Conservation (phyloP, 2,329 filamentous ascomycete species). For the Xylariaceae sp. region DNA sequence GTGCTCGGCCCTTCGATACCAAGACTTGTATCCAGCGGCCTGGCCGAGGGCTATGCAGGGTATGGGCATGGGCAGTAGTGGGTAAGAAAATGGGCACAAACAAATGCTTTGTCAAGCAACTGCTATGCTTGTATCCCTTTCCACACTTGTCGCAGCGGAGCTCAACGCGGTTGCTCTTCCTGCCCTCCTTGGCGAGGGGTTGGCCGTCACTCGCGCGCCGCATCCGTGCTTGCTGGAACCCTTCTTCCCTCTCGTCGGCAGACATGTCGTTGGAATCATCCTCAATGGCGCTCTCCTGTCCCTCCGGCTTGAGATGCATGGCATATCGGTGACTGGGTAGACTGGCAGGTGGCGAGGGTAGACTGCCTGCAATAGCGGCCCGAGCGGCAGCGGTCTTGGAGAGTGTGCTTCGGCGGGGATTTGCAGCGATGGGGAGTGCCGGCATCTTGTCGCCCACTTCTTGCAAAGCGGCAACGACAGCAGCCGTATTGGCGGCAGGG, state of each 20-base stretch:
- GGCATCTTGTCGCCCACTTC: conserved; percentile 56
- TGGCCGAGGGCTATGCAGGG: conserved; percentile 30
- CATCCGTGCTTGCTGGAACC: conserved; percentile 46
- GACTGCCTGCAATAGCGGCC: conserved; percentile 49
- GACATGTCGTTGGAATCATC: conserved; percentile 60
- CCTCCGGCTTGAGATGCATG: conserved; percentile 44
- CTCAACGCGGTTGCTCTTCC: conserved; percentile 74
- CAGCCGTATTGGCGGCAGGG: conserved; percentile 65
- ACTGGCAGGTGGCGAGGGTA: conserved; percentile 63
- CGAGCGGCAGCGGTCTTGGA: conserved; percentile 57
- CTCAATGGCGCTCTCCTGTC: conserved; percentile 60
- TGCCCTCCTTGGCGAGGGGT: conserved; percentile 71
- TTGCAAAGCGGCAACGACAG: conserved; percentile 66
- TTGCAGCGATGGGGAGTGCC: conserved; percentile 53
- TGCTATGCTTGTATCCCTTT: conserved; percentile 99
- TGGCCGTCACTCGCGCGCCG: conserved; percentile 80
- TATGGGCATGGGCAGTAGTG: conserved; percentile 30
- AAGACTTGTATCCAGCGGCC: conserved; percentile 27
- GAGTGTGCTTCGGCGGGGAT: conserved; percentile 60
- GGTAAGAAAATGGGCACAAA: conserved; percentile 68
- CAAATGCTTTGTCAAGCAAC: conserved; percentile 99
- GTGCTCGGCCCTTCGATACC: conserved; percentile 29
- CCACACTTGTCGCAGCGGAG: conserved; percentile 96
- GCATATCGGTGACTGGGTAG: conserved; percentile 55
- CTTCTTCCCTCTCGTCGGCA: conserved; percentile 47